Conservation (phyloP, 2,329 filamentous ascomycete genomes). For the Gaeumannomyces tritici region DNA sequence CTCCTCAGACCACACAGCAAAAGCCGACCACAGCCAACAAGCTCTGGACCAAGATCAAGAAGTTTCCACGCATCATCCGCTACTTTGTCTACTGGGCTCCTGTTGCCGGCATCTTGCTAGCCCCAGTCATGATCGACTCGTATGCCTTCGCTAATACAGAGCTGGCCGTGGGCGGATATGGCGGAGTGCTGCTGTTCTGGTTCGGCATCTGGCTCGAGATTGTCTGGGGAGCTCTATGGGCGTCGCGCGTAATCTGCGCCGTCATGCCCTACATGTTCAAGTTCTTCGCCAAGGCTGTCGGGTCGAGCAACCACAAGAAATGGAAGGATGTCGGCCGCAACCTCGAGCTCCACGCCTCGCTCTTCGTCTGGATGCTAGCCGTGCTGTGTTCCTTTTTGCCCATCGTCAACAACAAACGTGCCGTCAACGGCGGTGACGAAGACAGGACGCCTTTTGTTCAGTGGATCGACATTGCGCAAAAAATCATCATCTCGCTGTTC, state of each 20-base stretch:
- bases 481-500: constrained; percentile 78
- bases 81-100: constrained; percentile 40
- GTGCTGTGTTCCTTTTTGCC: constrained; percentile 79
- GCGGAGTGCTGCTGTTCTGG: constrained; percentile 74
- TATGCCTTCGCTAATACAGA: constrained; percentile 25
- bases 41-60: constrained; percentile 33
- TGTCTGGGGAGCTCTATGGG: constrained; percentile 86
- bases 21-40: constrained; percentile 17
- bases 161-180: constrained; percentile 50
- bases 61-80: constrained; percentile 39
- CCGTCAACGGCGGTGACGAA: constrained; percentile 18
- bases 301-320: constrained; percentile 81
- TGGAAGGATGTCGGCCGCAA: constrained; percentile 84
- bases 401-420: constrained; percentile 56
- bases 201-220: constrained; percentile 95
- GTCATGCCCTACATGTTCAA: constrained; percentile 37
- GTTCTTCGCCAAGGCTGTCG: constrained; percentile 57
- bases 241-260: constrained; percentile 46
- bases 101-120: constrained; percentile 31
- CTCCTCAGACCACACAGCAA: constrained; percentile 8
- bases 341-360: constrained; percentile 72
- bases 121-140: constrained; percentile 34
- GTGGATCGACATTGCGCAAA: constrained; percentile 77
- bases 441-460: constrained; percentile 31
- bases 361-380: constrained; percentile 89